These are phyloP conservation scores for Aureococcus anophagefferens DNA, from an alignment of 108 stramenopile genomes.

Conservation along the genomic window DNA sequence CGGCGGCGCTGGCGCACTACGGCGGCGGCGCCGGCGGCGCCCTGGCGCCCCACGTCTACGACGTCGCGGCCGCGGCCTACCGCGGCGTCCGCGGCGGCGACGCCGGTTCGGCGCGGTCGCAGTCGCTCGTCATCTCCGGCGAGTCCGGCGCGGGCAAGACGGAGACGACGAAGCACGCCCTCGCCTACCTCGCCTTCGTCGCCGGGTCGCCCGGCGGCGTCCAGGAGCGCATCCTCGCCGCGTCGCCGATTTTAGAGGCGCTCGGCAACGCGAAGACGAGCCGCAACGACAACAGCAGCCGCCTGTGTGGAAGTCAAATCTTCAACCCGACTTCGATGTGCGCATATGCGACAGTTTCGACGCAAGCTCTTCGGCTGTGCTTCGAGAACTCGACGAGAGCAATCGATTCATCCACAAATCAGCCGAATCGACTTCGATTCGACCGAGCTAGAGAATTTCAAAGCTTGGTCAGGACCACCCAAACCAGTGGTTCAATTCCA, in stretches of 20 bases:
- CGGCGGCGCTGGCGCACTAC: constrained; percentile 24
- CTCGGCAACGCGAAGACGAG: constrained; percentile 94
- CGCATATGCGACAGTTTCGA: too few relatives aligned
- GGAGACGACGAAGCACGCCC: constrained; percentile 47
- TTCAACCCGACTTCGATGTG: too few relatives aligned
- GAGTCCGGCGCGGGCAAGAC: constrained; percentile 52
- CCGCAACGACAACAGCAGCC: constrained; percentile 89
- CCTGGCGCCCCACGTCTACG: constrained; percentile 35
- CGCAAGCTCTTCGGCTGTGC: too few relatives aligned
- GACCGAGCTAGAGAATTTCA: too few relatives aligned
- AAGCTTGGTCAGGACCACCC: too few relatives aligned
- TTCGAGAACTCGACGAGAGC: too few relatives aligned
- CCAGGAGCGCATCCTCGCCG: constrained; percentile 66
- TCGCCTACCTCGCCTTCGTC: constrained; percentile 38
- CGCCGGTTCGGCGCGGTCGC: constrained; percentile 36
- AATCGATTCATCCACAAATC: too few relatives aligned
- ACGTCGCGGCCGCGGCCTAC: constrained; percentile 78
- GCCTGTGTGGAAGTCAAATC: too few relatives aligned
- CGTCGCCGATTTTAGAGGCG: constrained; percentile 86
- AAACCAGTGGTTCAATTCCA: too few relatives aligned
- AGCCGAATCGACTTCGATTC: too few relatives aligned
- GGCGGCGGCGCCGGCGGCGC: not conserved
- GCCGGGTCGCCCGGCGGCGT: not conserved
- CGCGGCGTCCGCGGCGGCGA: constrained; percentile 49
- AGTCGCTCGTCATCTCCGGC: constrained; percentile 45